These are phyloP conservation scores for Globisporangium solare DNA, from an alignment of 352 stramenopile species.

Conservation along the genomic window DNA sequence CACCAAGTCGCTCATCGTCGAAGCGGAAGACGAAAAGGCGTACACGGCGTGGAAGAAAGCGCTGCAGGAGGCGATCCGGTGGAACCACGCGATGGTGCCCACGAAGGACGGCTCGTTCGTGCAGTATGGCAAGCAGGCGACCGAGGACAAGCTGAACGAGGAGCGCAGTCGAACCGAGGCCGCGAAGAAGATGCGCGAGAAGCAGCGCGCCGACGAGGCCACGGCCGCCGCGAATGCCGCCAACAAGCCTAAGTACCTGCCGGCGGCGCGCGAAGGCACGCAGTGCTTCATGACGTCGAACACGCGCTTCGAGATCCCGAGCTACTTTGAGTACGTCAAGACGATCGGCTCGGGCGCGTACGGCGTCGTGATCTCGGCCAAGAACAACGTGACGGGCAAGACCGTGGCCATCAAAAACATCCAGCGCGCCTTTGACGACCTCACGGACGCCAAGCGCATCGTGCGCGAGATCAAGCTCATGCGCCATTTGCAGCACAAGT, in stretches of 20 bases:
- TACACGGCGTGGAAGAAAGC: conserved; percentile 64
- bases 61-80: conserved; percentile 79
- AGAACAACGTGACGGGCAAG: conserved; percentile 72
- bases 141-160: conserved; percentile 66
- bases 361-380: conserved; percentile 87
- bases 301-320: conserved; percentile 78
- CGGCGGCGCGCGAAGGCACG: conserved; percentile 49
- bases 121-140: conserved; percentile 74
- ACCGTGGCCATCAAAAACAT: conserved; percentile 90
- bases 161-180: conserved; percentile 64
- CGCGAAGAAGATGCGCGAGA: conserved; percentile 72
- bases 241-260: conserved; percentile 84
- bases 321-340: conserved; percentile 77
- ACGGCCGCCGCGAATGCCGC: conserved; percentile 52
- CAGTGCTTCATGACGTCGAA: conserved; percentile 87
- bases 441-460: conserved; percentile 99
- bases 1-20: conserved; percentile 67
- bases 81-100: conserved; percentile 86
- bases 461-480: conserved; percentile 95
- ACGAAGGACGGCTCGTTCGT: conserved; percentile 74
- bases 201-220: conserved; percentile 64
- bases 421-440: conserved; percentile 92
- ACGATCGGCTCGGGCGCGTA: conserved; percentile 90
- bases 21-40: conserved; percentile 56
- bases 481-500: conserved; percentile 92